Evolutionary conservation across 371 early-diverging fungal species (phyloP).

Genomic region (Gilbertella persicaria): DNA sequence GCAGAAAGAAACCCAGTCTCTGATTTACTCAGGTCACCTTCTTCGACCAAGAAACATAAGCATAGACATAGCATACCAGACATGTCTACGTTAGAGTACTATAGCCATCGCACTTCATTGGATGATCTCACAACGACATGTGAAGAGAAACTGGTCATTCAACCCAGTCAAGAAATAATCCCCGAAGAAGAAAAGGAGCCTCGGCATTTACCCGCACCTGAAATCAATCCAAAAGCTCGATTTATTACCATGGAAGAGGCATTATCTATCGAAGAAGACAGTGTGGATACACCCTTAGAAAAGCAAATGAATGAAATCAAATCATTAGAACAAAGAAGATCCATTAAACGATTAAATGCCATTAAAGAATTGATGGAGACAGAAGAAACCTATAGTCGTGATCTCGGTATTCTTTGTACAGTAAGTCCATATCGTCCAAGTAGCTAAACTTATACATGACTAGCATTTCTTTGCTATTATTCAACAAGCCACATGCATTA

Average conservation of each 20-base stretch:
- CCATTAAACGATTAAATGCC: constrained; percentile 14
- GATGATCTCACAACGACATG: not conserved
- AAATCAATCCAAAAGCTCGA: not conserved
- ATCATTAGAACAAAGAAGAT: constrained; percentile 19
- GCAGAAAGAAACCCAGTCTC: constrained; percentile 16
- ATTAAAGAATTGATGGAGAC: constrained; percentile 43
- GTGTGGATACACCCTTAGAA: no score
- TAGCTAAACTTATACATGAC: not conserved
- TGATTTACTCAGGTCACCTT: constrained; percentile 11
- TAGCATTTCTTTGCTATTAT: constrained; percentile 40
- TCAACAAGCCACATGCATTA: constrained; percentile 20
- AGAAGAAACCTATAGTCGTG: constrained; percentile 37
- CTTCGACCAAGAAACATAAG: not conserved
- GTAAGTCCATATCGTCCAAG: no score
- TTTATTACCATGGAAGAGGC: constrained; percentile 19
- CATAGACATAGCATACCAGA: constrained; percentile 1
- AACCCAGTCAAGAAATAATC: constrained; percentile 11
- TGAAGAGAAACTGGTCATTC: not conserved
- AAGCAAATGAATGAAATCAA: constrained; percentile 8
- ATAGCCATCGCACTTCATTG: not conserved
- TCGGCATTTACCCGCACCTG: not conserved
- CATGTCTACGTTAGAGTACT: constrained; percentile 7
- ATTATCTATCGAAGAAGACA: constrained; percentile 2
- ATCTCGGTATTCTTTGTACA: constrained; percentile 35
- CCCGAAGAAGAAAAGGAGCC: constrained; percentile 8